phyloP scores from a whole-genome alignment of 2,329 filamentous ascomycete species.

The Ascochyta lentis region DNA sequence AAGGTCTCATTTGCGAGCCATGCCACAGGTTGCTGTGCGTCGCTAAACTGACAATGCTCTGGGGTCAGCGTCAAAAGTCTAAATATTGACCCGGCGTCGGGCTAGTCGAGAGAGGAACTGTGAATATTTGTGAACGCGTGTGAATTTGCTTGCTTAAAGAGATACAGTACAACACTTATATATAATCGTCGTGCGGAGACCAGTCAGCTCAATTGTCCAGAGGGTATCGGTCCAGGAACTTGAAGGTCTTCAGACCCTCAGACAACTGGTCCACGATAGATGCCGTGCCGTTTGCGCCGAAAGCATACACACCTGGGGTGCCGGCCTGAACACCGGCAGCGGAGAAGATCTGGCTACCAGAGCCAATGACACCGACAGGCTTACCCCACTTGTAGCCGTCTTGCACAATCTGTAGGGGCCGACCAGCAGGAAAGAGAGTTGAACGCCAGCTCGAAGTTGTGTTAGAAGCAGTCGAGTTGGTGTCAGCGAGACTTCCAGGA shows the following conservation, averaged over 20 bases:
- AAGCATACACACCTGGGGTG: conserved; percentile 48
- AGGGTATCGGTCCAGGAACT: conserved; percentile 70
- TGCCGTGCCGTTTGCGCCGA: conserved; percentile 20
- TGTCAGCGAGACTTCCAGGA: conserved; percentile 31
- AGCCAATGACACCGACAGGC: conserved; percentile 67
- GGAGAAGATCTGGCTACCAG: conserved; percentile 48
- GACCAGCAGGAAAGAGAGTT: conserved; percentile 67
- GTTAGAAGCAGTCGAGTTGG: conserved; percentile 34
- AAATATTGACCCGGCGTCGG: neutral
- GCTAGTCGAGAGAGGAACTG: neutral
- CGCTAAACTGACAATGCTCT: neutral
- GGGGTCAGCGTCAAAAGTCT: neutral
- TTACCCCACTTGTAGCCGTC: conserved; percentile 74
- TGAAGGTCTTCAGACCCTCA: conserved; percentile 68
- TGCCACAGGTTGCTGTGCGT: no score
- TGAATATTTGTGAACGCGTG: neutral
- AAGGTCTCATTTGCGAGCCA: neutral
- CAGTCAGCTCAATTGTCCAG: conserved; percentile 53
- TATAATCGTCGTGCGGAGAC: neutral
- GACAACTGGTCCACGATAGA: conserved; percentile 31
- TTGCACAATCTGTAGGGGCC: conserved; percentile 68
- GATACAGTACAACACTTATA: neutral
- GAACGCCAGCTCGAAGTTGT: conserved; percentile 42
- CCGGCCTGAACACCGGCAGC: conserved; percentile 54
- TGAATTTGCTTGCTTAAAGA: neutral